phyloP scores from a whole-genome alignment of 306 rosid genomes.

The Begonia peltatifolia region DNA sequence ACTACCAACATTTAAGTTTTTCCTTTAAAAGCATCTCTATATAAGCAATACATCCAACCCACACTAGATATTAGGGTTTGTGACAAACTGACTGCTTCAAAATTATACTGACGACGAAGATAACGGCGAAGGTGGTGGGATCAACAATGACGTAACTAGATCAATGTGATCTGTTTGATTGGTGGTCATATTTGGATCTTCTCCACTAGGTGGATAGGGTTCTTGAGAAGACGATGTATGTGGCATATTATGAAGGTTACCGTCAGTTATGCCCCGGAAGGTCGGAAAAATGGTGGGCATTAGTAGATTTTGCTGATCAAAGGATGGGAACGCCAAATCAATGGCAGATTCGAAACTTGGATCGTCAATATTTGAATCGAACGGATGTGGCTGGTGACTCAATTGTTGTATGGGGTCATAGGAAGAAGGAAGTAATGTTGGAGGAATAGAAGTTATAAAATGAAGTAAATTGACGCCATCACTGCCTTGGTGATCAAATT shows the following conservation, averaged over 20 bases:
- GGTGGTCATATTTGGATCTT: constrained; percentile 15
- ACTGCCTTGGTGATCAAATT: constrained; percentile 2
- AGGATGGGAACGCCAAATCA: constrained; percentile 17
- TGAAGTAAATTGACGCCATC: constrained; percentile 17
- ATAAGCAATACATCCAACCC: constrained; percentile 5
- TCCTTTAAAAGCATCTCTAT: not conserved
- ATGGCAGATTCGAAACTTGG: constrained; percentile 19
- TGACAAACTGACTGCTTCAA: constrained; percentile 16
- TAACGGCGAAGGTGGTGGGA: constrained; percentile 8
- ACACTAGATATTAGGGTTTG: constrained; percentile 9
- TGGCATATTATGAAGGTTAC: constrained; percentile 1
- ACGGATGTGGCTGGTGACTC: constrained; percentile 19
- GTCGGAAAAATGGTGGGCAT: constrained; percentile 24
- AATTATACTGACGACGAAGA: constrained; percentile 5
- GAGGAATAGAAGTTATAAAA: constrained; percentile 20
- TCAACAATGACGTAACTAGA: constrained; percentile 28
- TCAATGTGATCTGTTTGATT: constrained; percentile 44
- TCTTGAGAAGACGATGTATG: no score
- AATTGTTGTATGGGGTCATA: constrained; percentile 28
- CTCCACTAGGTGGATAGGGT: constrained; percentile 6
- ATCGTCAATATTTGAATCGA: constrained; percentile 23
- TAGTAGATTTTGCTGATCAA: constrained; percentile 11
- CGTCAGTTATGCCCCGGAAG: constrained; percentile 21
- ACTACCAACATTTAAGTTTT: constrained; percentile 18
- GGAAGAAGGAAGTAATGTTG: constrained; percentile 20